Base-by-base conservation (phyloP, 2,329 filamentous ascomycete species). In the Exophiala bonariae region DNA sequence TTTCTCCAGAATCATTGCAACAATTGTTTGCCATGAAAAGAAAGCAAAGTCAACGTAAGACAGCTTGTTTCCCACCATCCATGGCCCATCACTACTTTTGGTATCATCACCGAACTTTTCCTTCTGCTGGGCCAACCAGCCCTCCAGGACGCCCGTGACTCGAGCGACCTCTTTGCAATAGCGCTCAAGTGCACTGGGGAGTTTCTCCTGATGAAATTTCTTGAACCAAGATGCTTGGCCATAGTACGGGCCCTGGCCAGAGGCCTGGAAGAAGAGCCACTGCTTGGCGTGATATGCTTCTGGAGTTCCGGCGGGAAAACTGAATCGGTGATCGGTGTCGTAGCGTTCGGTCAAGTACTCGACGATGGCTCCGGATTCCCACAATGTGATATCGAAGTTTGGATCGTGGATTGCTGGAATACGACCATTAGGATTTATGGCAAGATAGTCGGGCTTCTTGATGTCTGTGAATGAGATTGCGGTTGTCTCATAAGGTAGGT, bases 161-260 rank as follows among this genome's bases (percentile, higher is more conserved):
- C 75, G 72, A 20, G 64, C 61, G 42, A 72, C 61, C 53, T 78
- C 74, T 19, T 66, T 66, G 14, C 57, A 44, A 56, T 76, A 78
- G 14, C 74, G 68, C 4, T 73, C 66, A 17, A 70, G 59, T 4
- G 71, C 74, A 13, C 64, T 68, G 0, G 59, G 63, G 16, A 75
- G 26, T 50, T 69, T 70, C 46, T 77, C 72, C 0, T 59, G 60
- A 58, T 76, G 68, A 47, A 66, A 70, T 7, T 42, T 19, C 10
- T 33, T 57, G 59, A 73, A 76, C 72, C 72, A 77, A 20, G 60
- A 63, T 0, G 61, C 61, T 56, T 77, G 74, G 11, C 75, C 75
- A 48, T 67, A 76, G 56, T 76, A 77, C 0, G 73, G 74, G 1
- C 73, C 74, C 52, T 77, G 74, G 6, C 73, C 73, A 2, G 65